A percentile compares a stretch with the other conserved stretches of the same genome.
phyloP scores from a whole-genome alignment of 192 early-diverging fungal genomes.

The Backusella liffmaniae region DNA sequence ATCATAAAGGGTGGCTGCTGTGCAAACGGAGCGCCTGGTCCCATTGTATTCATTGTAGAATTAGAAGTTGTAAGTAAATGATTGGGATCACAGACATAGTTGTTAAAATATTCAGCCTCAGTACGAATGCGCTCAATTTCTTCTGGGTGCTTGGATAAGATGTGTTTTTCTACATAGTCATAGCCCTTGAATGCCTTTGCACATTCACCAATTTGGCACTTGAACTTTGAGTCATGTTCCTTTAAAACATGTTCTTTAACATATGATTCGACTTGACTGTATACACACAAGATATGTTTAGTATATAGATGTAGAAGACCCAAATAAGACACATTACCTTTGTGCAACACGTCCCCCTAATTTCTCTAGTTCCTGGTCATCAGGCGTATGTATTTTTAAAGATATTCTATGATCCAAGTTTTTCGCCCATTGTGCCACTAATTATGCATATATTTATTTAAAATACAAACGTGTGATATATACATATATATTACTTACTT shows the following conservation, averaged over 20 bases:
- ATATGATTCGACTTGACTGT: slow-evolving; percentile 51
- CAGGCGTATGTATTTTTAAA: slow-evolving; percentile 41
- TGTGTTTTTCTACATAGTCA: slow-evolving; percentile 94
- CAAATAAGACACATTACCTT: slow-evolving; percentile 31
- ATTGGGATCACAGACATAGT: slow-evolving; percentile 85
- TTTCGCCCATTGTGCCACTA: slow-evolving; percentile 52
- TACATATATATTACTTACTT: not conserved
- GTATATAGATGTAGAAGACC: not conserved
- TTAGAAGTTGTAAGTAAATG: slow-evolving; percentile 53
- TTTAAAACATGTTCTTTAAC: slow-evolving; percentile 55
- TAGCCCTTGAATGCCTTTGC: slow-evolving; percentile 93
- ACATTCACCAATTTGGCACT: slow-evolving; percentile 77
- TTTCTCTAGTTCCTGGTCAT: slow-evolving; percentile 44
- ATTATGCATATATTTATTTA: not conserved
- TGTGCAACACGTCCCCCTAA: slow-evolving; percentile 50
- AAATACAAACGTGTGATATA: not conserved
- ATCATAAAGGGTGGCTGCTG: slow-evolving; percentile 25
- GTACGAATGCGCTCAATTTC: slow-evolving; percentile 58
- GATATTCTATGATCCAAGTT: slow-evolving; percentile 55
- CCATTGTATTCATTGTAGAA: not conserved
- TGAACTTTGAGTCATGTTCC: slow-evolving; percentile 82
- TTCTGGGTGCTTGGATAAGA: slow-evolving; percentile 85
- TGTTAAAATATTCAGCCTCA: slow-evolving; percentile 83
- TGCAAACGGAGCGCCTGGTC: not conserved
- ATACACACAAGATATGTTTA: not conserved